Percentiles rank a stretch among this genome's conserved stretches.
These are phyloP conservation scores for Berberis vulgaris DNA, from an alignment of 164 flowering plant genomes.

Conservation along the genomic window DNA sequence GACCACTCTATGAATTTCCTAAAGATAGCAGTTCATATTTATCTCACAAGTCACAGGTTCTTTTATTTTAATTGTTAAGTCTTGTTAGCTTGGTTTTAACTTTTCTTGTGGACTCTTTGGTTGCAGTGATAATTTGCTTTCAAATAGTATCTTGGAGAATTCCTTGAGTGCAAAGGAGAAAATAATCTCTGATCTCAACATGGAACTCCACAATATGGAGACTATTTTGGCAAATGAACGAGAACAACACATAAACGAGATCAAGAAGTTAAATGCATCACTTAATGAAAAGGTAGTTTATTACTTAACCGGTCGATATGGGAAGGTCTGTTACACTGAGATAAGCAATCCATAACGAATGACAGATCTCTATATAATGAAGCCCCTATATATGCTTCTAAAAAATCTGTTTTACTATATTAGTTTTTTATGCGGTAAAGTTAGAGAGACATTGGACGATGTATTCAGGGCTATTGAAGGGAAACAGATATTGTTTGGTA, in stretches of 20 bases:
- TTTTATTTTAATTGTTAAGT: neutral
- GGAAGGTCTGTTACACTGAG: neutral
- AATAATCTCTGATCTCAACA: conserved; percentile 86
- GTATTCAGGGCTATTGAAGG: too few species aligned
- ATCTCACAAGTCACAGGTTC: neutral
- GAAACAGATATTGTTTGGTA: too few species aligned
- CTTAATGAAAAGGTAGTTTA: conserved; percentile 68
- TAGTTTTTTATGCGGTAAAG: too few species aligned
- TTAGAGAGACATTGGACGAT: too few species aligned
- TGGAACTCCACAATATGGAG: conserved; percentile 86
- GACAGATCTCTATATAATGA: too few species aligned
- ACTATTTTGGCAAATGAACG: conserved; percentile 77
- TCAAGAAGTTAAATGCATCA: conserved; percentile 70
- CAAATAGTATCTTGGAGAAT: conserved; percentile 69
- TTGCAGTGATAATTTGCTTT: conserved; percentile 69
- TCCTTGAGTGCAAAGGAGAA: conserved; percentile 91
- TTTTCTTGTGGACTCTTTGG: neutral
- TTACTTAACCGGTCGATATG: neutral
- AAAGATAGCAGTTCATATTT: too few species aligned
- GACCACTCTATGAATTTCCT: neutral
- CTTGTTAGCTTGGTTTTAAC: too few species aligned
- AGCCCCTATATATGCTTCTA: too few species aligned
- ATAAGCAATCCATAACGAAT: too few species aligned
- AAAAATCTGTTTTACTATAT: too few species aligned
- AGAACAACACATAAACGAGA: conserved; percentile 67